phyloP scores from a whole-genome alignment of 176 grass and related monocot genomes.

The Eragrostis curvula region DNA sequence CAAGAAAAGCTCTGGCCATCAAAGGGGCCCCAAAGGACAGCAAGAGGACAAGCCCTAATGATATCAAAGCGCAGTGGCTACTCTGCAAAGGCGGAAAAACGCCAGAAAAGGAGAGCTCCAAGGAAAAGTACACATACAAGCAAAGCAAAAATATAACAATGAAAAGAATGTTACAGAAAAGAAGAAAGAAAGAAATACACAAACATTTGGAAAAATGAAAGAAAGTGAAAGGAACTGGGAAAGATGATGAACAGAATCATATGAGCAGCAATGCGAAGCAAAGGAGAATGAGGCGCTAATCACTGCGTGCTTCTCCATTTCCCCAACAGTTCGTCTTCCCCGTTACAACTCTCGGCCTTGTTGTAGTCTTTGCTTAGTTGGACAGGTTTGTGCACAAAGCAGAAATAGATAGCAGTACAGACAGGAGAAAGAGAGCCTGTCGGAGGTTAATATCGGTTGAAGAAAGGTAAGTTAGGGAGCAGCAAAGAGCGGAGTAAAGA shows the following conservation, averaged over 20 bases:
- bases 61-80: slow-evolving; percentile 64
- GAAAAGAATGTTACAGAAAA: background rate
- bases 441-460: background rate
- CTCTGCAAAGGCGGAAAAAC: slow-evolving; percentile 49
- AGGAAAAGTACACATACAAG: slow-evolving; percentile 33
- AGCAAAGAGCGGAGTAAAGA: background rate
- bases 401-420: background rate
- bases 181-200: background rate
- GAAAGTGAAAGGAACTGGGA: background rate
- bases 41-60: slow-evolving; percentile 69
- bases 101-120: slow-evolving; percentile 74
- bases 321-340: background rate
- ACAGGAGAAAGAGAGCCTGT: background rate
- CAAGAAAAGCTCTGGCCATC: slow-evolving; percentile 56
- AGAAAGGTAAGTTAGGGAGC: background rate
- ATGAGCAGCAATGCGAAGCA: slow-evolving; percentile 24
- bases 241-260: slow-evolving; percentile 26
- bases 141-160: slow-evolving; percentile 13
- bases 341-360: background rate
- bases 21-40: slow-evolving; percentile 56
- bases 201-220: background rate
- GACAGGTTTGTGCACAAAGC: background rate
- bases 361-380: background rate
- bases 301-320: background rate
- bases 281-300: slow-evolving; percentile 2